Evolutionary conservation across 164 flowering plant genomes (phyloP), one percentile per base, ranked within the genome.

Genomic region (Vitis vinifera): DNA sequence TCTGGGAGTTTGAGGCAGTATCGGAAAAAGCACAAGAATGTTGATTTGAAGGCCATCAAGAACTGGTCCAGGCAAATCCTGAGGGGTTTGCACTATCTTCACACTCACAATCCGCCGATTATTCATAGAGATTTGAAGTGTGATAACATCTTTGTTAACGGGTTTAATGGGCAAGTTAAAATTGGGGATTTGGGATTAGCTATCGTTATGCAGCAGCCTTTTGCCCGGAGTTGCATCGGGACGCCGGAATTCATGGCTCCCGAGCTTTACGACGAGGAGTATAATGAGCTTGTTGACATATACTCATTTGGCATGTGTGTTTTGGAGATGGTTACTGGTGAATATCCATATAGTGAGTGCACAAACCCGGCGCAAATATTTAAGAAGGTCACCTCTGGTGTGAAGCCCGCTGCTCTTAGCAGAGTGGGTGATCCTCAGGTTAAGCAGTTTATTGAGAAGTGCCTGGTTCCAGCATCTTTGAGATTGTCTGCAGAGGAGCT

Each of bases 11-110:
- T 56, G 23, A 56, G 59, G 19, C 59, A 56, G 59, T 56, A 56
- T 23, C 59, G 82, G 56, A 19, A 60, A 50, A 79, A 76, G 68
- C 82, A 79, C 65, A 79, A 71, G 52, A 61, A 57, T 16, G 82
- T 79, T 5, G 67, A 73, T 44, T 61, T 79, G 13, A 67, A 73
- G 55, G 82, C 82, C 59, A 63, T 79, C 52, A 79, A 79, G 64
- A 66, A 73, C 51, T 79, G 82, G 82, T 76, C 74, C 49, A 79
- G 79, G 57, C 82, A 79, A 75, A 79, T 79, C 66, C 57, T 79
- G 51, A 51, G 51, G 37, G 82, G 82, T 58, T 73, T 79, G 49
- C 55, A 51, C 23, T 79, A 79, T 63, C 79, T 79, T 15, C 82
- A 77, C 60, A 77, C 69, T 55, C 80, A 70, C 57, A 67, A 77